phyloP scores from a whole-genome alignment of 1,139 yeast genomes.

The Suhomyces bribrorum region DNA sequence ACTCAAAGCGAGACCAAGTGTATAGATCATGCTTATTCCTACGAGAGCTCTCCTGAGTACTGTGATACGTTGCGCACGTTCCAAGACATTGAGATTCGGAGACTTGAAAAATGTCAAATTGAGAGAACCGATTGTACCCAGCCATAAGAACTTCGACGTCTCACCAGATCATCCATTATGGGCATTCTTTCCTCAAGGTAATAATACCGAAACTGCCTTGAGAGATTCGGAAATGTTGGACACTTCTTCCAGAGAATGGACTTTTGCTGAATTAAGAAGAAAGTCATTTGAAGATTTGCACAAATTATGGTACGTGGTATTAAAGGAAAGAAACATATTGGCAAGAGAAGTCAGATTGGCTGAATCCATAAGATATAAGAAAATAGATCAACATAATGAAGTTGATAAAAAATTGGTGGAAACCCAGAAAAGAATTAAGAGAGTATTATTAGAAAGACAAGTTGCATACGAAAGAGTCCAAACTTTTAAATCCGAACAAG shows the following conservation, averaged over 20 bases:
- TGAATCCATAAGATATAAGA: conserved; percentile 30
- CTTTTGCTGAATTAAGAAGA: conserved; percentile 82
- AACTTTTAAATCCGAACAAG: conserved; percentile 46
- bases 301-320: conserved; percentile 81
- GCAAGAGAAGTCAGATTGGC: conserved; percentile 68
- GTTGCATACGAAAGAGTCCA: conserved; percentile 67
- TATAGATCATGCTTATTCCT: conserved; percentile 1
- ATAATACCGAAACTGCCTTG: conserved; percentile 49
- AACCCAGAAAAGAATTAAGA: conserved; percentile 66
- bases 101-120: conserved; percentile 43
- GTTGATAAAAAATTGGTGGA: conserved; percentile 39
- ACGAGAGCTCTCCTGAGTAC: conserved; percentile 10
- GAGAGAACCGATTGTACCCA: conserved; percentile 85
- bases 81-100: conserved; percentile 32
- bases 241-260: conserved; percentile 75
- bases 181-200: conserved; percentile 78
- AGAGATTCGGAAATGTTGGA: conserved; percentile 61
- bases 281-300: conserved; percentile 92
- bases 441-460: conserved; percentile 84
- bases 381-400: conserved; percentile 27
- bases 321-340: conserved; percentile 79
- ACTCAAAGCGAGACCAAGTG: too few species aligned
- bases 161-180: conserved; percentile 90
- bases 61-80: conserved; percentile 17
- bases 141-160: conserved; percentile 67